Evolutionary conservation across 208 protist genomes (phyloP).

Genomic region (Acanthamoeba culbertsoni): DNA sequence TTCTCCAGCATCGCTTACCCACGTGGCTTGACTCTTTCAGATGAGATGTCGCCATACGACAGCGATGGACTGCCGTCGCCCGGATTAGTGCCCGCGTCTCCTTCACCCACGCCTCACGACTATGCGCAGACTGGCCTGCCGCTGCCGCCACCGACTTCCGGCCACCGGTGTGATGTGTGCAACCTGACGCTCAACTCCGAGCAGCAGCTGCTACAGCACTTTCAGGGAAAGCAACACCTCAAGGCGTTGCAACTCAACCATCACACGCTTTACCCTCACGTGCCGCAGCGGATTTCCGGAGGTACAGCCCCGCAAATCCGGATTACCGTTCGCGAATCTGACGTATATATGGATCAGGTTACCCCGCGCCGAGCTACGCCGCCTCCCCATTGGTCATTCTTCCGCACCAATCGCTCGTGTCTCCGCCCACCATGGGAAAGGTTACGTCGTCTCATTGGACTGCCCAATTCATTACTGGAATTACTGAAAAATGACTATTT

Average conservation of each 20-base stretch:
- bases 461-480: background rate
- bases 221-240: constrained; percentile 13
- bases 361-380: background rate
- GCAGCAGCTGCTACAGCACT: constrained; percentile 25
- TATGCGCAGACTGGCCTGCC: background rate
- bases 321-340: background rate
- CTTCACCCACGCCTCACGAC: background rate
- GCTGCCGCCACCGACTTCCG: background rate
- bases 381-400: background rate
- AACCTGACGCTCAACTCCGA: constrained; percentile 33
- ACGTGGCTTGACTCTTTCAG: background rate
- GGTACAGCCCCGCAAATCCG: background rate
- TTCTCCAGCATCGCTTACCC: background rate
- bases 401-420: background rate
- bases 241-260: background rate
- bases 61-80: background rate
- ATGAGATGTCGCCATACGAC: background rate
- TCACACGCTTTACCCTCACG: background rate
- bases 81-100: background rate
- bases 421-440: background rate
- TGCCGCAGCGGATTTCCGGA: background rate
- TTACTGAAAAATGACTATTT: background rate
- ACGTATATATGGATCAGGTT: too few species aligned
- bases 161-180: background rate
- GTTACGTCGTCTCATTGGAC: too few species aligned